Base-by-base conservation (phyloP, 2,329 filamentous ascomycete genomes). In the Colletotrichum tropicicola region DNA sequence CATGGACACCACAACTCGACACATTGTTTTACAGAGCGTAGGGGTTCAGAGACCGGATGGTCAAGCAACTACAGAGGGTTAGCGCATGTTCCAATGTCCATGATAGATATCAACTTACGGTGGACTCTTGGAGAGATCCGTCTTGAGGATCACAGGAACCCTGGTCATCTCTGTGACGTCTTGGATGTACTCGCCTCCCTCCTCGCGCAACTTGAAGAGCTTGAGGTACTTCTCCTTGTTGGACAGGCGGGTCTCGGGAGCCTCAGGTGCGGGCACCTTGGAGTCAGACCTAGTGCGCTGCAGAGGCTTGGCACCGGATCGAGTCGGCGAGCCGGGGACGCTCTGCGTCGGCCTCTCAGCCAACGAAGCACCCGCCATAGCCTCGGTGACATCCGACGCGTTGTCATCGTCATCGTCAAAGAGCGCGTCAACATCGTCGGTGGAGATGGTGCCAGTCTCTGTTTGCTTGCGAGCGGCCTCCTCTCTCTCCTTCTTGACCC, bases 131-230 rank as follows among this genome's bases (percentile, higher is more conserved):
- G 87, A 93, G 74, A 99, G 87, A 82, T 99, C 96, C 70, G 96
- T 98, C 90, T 97, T 98, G 74, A 99, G 83, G 77, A 99, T 97
- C 70, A 99, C 92, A n/a, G 96, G 96, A 67, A 99, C 92, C 71
- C 95, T 88, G 44, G 93, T 95, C 94, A 99, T 98, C 85, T 99
- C 96, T 62, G 91, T 94, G 70, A 99, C 94, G 78, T 99, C 96
- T 81, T 99, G 96, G 74, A 99, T 98, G 83, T 97, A 97, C 72
- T 98, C 92, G 69, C 95, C 95, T 71, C 92, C 91, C 80, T 97
- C 92, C 78, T 99, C 95, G 55, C 96, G 88, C 71, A 99, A 85
- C 71, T 90, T 89, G 83, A 98, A 98, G 69, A 96, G 84, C 76
- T 91, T 93, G 68, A 97, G 80, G 79, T 98, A 99, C 83, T 97